Conservation (phyloP, 768 basidiomycete genomes). For the Hysterangium stoloniferum region DNA sequence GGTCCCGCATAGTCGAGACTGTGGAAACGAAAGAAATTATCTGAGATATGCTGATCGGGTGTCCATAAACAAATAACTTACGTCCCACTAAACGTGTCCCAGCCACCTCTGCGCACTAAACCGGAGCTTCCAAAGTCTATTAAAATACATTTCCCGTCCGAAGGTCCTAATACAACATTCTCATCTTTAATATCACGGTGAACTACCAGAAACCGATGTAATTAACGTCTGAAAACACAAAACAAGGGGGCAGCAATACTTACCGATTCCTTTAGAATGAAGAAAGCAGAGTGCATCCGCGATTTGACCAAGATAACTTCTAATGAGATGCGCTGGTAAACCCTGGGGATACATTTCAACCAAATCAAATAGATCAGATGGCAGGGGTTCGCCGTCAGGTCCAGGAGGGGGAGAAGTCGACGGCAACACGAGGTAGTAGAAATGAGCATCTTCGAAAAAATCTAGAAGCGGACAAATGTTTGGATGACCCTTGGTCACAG, state of each 20-base stretch:
- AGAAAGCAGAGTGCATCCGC: constrained; percentile 87
- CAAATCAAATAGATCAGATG: constrained; percentile 88
- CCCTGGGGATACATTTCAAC: constrained; percentile 88
- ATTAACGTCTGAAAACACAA: constrained; percentile 9
- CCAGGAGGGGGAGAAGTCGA: constrained; percentile 55
- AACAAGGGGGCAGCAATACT: constrained; percentile 19
- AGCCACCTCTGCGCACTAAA: constrained; percentile 71
- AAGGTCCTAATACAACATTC: constrained; percentile 74
- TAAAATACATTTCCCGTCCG: constrained; percentile 75
- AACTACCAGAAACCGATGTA: constrained; percentile 35
- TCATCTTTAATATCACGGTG: constrained; percentile 99
- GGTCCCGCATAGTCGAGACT: constrained; percentile 94
- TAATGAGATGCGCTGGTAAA: constrained; percentile 61
- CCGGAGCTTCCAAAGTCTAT: constrained; percentile 98
- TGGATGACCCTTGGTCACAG: constrained; percentile 79
- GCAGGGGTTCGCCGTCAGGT: constrained; percentile 45
- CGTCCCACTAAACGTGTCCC: constrained; percentile 94
- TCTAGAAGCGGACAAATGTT: constrained; percentile 92
- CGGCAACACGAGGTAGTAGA: constrained; percentile 90
- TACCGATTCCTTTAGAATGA: constrained; percentile 87
- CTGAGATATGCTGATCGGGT: neutral
- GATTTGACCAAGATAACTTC: constrained; percentile 88
- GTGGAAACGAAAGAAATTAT: constrained; percentile 15
- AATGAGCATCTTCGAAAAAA: constrained; percentile 95
- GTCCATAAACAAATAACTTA: constrained; percentile 34